A percentile compares a stretch with the other conserved stretches of the same genome.
These are phyloP conservation scores for Macrophomina tecta DNA, from an alignment of 2,329 filamentous ascomycete genomes.

Conservation along the genomic window DNA sequence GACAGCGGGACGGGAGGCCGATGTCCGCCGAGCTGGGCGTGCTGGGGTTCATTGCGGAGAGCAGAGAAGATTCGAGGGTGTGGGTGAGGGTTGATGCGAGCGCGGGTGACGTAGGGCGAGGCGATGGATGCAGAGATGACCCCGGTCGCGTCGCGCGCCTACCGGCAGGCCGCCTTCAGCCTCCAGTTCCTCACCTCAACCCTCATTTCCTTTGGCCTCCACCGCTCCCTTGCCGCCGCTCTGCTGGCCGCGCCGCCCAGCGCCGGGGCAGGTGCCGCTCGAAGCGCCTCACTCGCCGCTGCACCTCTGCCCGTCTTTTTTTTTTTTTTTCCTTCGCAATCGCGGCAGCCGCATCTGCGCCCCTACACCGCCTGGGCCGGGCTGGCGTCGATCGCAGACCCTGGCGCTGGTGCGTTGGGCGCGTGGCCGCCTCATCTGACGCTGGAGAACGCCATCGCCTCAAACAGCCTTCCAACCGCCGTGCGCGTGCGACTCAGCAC, in stretches of 20 bases:
- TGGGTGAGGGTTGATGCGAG: not conserved
- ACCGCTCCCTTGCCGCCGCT: not conserved
- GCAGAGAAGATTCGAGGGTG: not conserved
- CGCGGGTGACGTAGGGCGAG: not conserved
- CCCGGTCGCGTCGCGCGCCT: slow-evolving; percentile 1
- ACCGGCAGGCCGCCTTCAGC: not conserved
- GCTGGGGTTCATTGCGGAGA: slow-evolving; percentile 19
- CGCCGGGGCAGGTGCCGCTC: too few relatives aligned
- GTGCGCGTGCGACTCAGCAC: not conserved
- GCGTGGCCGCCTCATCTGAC: slow-evolving; percentile 19
- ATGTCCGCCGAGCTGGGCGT: not conserved
- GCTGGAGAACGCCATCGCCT: not conserved
- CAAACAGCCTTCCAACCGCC: not conserved
- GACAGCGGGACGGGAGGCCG: too few relatives aligned
- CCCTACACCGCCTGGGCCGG: slow-evolving; percentile 17
- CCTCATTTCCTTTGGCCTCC: too few relatives aligned
- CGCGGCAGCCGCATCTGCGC: slow-evolving; percentile 13
- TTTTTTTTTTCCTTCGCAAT: not conserved
- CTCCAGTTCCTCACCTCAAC: too few relatives aligned
- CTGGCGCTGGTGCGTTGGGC: slow-evolving; percentile 5
- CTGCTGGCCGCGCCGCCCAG: not conserved
- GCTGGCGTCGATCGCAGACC: slow-evolving; percentile 16
- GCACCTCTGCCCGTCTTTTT: not conserved
- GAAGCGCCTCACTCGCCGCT: too few relatives aligned
- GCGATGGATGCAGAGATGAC: not conserved